phyloP scores from a whole-genome alignment of 345 rosid genomes.

The Brassica carinata region DNA sequence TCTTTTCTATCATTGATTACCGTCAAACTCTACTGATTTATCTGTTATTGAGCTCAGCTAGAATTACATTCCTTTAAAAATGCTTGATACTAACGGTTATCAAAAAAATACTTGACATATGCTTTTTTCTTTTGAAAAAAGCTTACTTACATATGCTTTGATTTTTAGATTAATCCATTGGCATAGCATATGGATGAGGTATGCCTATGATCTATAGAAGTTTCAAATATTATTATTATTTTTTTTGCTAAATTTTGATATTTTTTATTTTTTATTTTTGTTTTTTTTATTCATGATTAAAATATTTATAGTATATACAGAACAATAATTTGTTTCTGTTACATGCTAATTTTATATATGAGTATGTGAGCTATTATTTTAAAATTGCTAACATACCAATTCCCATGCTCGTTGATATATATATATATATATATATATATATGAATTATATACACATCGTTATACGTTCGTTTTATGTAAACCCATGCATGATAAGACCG shows the following conservation, averaged over 20 bases:
- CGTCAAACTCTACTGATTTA: background rate
- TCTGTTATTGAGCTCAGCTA: background rate
- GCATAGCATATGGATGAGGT: too few relatives aligned
- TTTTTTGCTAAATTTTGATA: too few relatives aligned
- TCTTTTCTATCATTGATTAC: background rate
- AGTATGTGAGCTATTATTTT: constrained; percentile 4
- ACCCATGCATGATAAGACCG: constrained; percentile 26
- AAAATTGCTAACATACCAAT: background rate
- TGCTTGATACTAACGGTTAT: background rate
- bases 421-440: background rate
- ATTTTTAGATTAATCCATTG: background rate
- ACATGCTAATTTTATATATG: background rate
- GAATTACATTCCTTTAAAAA: background rate
- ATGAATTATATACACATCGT: background rate
- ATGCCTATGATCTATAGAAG: background rate
- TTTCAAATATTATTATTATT: background rate
- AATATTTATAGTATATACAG: background rate
- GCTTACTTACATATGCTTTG: background rate
- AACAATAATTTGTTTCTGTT: constrained; percentile 6
- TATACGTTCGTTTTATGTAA: background rate
- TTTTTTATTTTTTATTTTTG: too few relatives aligned
- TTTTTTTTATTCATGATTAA: background rate
- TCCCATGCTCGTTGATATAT: constrained; percentile 30
- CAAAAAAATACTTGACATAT: background rate
- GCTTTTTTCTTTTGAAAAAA: background rate